phyloP scores from a whole-genome alignment of 805 yeast species.

The Zygoascus ofunaensis region DNA sequence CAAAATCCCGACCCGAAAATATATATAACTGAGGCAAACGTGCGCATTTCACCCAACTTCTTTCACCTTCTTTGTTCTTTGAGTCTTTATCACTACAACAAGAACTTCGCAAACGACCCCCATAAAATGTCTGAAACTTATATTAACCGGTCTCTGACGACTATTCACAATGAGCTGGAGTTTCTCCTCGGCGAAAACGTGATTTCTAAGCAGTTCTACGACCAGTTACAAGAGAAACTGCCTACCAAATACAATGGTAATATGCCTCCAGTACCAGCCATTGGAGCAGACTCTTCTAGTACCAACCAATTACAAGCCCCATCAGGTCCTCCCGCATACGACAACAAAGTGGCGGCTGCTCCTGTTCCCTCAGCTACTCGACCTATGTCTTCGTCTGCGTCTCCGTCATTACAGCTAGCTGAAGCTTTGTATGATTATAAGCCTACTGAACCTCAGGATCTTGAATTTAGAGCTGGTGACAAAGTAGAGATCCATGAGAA shows the following conservation, averaged over 20 bases:
- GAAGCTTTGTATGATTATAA: conserved; percentile 69
- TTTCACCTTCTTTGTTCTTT: no score
- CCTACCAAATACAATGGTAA: conserved; percentile 52
- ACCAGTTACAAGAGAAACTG: conserved; percentile 41
- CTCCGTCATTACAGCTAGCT: conserved; percentile 28
- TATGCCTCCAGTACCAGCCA: conserved; percentile 29
- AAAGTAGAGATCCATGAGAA: conserved; percentile 61
- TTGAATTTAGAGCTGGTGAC: conserved; percentile 57
- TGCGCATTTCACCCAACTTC: no score
- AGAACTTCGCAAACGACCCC: neutral
- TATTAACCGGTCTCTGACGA: conserved; percentile 70
- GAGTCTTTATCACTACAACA: no score
- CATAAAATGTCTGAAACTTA: neutral
- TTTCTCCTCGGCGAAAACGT: conserved; percentile 69
- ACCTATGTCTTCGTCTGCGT: conserved; percentile 15
- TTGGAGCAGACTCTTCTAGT: conserved; percentile 5
- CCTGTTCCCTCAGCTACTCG: no score
- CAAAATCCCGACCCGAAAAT: no score
- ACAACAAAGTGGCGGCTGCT: conserved; percentile 10
- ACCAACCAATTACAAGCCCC: conserved; percentile 2
- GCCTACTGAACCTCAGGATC: conserved; percentile 70
- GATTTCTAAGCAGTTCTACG: conserved; percentile 46
- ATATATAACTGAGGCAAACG: no score
- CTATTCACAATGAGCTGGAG: conserved; percentile 69
- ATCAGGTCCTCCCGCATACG: conserved; percentile 5